A percentile compares a stretch with the other conserved stretches of the same genome.
Conservation (phyloP, 768 basidiomycete species). For the Calvatia gigantea region DNA sequence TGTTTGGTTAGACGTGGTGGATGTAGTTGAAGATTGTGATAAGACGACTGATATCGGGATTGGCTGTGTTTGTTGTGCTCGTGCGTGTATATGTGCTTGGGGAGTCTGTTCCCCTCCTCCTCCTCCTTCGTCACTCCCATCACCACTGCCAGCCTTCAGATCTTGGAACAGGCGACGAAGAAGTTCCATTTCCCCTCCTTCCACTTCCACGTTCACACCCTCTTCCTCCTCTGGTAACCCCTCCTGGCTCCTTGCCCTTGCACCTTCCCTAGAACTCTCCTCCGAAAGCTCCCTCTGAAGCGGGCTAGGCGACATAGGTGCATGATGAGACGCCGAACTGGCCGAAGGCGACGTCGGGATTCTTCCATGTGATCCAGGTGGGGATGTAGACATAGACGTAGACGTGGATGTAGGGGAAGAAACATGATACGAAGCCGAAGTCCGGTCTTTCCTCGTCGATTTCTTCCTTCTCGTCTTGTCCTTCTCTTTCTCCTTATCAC, state of each 20-base stretch:
- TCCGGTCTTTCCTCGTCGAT: conserved; percentile 7
- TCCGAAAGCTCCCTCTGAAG: conserved; percentile 60
- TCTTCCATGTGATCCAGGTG: conserved; percentile 26
- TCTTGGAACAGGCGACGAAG: too few species aligned
- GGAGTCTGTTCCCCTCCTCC: not conserved
- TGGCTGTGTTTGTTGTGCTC: not conserved
- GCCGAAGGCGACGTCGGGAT: conserved; percentile 47
- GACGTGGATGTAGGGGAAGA: too few species aligned
- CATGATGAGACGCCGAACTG: conserved; percentile 47
- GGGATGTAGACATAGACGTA: not conserved
- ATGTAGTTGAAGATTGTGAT: conserved; percentile 14
- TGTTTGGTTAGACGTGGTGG: conserved; percentile 20
- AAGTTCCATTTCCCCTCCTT: too few species aligned
- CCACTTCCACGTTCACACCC: too few species aligned
- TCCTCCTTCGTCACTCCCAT: conserved; percentile 14
- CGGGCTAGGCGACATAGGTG: conserved; percentile 60
- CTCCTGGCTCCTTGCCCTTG: too few species aligned
- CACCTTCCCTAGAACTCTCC: too few species aligned
- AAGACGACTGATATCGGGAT: conserved; percentile 3
- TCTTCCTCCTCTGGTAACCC: too few species aligned
- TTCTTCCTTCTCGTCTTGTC: not conserved
- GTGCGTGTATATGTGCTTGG: too few species aligned
- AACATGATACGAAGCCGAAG: too few species aligned
- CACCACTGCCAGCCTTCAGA: too few species aligned
- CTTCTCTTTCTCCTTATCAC: conserved; percentile 10